Evolutionary conservation across 2,329 filamentous ascomycete genomes (phyloP).

Genomic region (Teratosphaeria nubilosa): DNA sequence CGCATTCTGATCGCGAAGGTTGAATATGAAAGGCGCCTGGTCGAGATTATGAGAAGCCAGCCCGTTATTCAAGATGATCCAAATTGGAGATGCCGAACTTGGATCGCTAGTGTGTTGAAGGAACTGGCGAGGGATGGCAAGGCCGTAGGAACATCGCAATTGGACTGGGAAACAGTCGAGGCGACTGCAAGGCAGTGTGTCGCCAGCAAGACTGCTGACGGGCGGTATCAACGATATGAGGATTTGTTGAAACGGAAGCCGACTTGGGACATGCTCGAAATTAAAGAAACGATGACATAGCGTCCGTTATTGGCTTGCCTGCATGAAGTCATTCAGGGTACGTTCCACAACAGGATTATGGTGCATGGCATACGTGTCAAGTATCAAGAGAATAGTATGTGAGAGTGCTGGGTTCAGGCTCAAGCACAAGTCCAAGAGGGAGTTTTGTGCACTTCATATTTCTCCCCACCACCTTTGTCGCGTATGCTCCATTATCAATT

Average conservation of each 20-base stretch:
- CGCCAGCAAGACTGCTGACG: conserved; percentile 21
- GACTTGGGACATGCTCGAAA: conserved; percentile 16
- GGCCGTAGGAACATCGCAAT: conserved; percentile 28
- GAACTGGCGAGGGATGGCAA: conserved; percentile 27
- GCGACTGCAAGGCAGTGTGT: conserved; percentile 27
- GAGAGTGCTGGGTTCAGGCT: too few species aligned
- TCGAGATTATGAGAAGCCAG: conserved; percentile 23
- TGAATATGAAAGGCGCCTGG: conserved; percentile 24
- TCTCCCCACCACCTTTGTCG: conserved; percentile 31
- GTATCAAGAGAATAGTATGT: too few species aligned
- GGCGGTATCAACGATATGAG: conserved; percentile 11
- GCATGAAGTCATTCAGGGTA: not conserved
- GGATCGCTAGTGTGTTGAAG: conserved; percentile 28
- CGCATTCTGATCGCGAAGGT: conserved; percentile 34
- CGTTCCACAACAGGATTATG: not conserved
- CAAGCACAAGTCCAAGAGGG: not conserved
- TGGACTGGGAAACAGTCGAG: conserved; percentile 32
- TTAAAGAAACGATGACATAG: conserved; percentile 1
- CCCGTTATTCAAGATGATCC: conserved; percentile 28
- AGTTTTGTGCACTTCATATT: not conserved
- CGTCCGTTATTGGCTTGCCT: not conserved
- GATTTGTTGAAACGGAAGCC: conserved; percentile 15
- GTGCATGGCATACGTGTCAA: too few species aligned
- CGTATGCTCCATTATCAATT: conserved; percentile 33
- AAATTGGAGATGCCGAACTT: conserved; percentile 32